Base-by-base conservation (phyloP, 371 early-diverging fungal genomes). In the Apophysomyces ossiformis region DNA sequence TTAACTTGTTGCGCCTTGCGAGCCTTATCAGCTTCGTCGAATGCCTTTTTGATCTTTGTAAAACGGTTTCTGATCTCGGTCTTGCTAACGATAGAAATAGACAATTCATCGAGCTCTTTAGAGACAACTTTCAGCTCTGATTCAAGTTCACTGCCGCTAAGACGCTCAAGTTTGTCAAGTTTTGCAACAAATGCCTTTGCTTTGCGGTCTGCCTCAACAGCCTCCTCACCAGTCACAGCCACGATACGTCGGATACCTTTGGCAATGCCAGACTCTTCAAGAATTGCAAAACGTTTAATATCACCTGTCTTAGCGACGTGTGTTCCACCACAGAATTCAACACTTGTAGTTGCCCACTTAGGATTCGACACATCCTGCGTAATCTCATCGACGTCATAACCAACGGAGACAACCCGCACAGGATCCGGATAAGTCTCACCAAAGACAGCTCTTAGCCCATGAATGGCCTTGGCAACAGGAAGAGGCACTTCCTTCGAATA, bases 301-400 rank as follows among this genome's bases (percentile, higher is more conserved):
- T 98, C 97, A 13, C 89, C 84, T 6, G 99, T 98, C 82, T 92
- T 90, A 37, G 80, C 78, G 39, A 99, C 99, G 74, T 99, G 99
- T 71, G 99, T 99, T 70, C 99, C 99, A 75, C 99, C 99, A 79
- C 99, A 99, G 78, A 99, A 93, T 83, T 99, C 99, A 61, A 97
- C 87, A 57, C 95, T 93, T 69, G 89, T 85, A 39, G 85, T 81
- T 7, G 79, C 77, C 95, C 96, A 97, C 62, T 90, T 85, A 44
- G 86, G 85, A 70, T 96, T 93, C 41, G 85, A 70, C 1, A 94
- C 92, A 73, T 96, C 89, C 63, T 87, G 81, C 37, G 96, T 83
- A 56, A 99, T 85, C 47, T 95, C 95, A 68, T 96, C 94, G 21
- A 98, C 86, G 68, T 91, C 89, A 67, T 88, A 89, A 32, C 97